Conservation (phyloP, 371 early-diverging fungal species). For the Mortierella sp. region DNA sequence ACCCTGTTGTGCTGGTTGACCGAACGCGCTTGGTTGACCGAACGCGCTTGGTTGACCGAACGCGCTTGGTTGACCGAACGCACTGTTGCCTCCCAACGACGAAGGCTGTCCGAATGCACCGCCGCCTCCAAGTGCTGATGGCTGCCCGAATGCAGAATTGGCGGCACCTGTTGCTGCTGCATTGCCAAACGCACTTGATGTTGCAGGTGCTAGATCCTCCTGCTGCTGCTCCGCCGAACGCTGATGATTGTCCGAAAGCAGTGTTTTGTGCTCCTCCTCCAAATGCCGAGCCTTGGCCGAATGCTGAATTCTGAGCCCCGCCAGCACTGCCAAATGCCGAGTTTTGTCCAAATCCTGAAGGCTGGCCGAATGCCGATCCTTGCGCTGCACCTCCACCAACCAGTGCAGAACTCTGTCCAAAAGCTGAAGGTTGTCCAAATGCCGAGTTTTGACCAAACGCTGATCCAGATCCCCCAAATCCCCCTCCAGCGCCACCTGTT, state of each 20-base stretch:
- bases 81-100: conserved; percentile 14
- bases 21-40: conserved; percentile 24
- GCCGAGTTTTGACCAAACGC: conserved; percentile 13
- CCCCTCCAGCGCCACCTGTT: conserved; percentile 10
- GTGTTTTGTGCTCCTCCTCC: conserved; percentile 28
- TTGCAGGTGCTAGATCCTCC: conserved; percentile 8
- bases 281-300: conserved; percentile 31
- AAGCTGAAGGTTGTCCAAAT: conserved; percentile 12
- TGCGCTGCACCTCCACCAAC: neutral
- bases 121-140: no score
- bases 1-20: conserved; percentile 13
- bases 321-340: neutral
- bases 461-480: conserved; percentile 17
- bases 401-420: conserved; percentile 1
- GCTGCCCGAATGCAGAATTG: neutral
- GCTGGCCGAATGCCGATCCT: conserved; percentile 21
- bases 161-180: neutral
- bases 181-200: conserved; percentile 29
- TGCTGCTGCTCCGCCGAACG: conserved; percentile 19
- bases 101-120: neutral
- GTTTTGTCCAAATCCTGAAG: conserved; percentile 15
- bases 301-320: conserved; percentile 5
- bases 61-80: neutral
- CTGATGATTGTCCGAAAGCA: conserved; percentile 32
- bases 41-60: conserved; percentile 21